Percentiles rank a stretch among this genome's conserved stretches.
Evolutionary conservation across 2,329 filamentous ascomycete species (phyloP).

Genomic region (Pseudopyricularia cyperi): DNA sequence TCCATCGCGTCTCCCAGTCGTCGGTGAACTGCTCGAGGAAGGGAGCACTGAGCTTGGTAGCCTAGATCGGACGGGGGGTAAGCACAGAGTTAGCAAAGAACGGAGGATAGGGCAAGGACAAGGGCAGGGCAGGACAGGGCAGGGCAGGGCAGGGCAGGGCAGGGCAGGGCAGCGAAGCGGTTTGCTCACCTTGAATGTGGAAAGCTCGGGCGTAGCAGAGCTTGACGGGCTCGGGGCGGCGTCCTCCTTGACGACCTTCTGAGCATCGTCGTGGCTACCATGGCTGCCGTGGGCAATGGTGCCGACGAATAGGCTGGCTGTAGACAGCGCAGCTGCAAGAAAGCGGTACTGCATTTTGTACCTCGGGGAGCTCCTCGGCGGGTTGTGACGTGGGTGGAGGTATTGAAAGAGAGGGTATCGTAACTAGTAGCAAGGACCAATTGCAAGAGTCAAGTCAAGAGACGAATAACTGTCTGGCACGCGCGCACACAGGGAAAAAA

Average conservation of each 20-base stretch:
- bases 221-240: slow-evolving; percentile 36
- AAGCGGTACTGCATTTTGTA: slow-evolving; percentile 72
- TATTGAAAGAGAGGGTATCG: not conserved
- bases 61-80: slow-evolving; percentile 37
- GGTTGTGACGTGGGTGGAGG: not conserved
- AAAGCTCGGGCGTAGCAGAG: slow-evolving; percentile 49
- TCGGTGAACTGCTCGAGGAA: slow-evolving; percentile 99
- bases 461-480: not conserved
- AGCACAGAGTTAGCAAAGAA: slow-evolving; percentile 6
- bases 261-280: slow-evolving; percentile 53
- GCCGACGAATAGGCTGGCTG: slow-evolving; percentile 21
- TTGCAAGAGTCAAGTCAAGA: not conserved
- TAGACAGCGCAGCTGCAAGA: slow-evolving; percentile 63
- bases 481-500: slow-evolving; percentile 1
- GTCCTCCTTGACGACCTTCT: slow-evolving; percentile 38
- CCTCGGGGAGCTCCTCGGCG: not conserved
- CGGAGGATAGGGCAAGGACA: not conserved
- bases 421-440: not conserved
- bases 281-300: slow-evolving; percentile 43
- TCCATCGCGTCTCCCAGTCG: slow-evolving; percentile 90
- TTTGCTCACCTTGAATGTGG: slow-evolving; percentile 80
- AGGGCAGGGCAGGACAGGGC: not conserved
- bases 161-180: not conserved
- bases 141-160: no score
- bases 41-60: slow-evolving; percentile 74